These are phyloP conservation scores for Tulasnella sp. DNA, from an alignment of 768 basidiomycete genomes.

Conservation along the genomic window DNA sequence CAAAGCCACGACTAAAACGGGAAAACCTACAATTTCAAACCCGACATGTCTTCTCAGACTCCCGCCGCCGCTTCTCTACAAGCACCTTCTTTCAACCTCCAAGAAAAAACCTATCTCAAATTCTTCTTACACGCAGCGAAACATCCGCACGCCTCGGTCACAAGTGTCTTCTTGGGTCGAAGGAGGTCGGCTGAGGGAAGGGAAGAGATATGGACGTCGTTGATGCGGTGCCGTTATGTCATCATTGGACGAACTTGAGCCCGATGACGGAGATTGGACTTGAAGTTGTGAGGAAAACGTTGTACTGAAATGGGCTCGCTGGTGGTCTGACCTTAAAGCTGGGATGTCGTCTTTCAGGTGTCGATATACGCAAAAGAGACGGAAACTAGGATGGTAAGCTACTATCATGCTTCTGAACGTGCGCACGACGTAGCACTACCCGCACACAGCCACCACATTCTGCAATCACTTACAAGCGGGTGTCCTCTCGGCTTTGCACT, in stretches of 20 bases:
- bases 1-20: too few relatives aligned
- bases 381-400: conserved; percentile 53
- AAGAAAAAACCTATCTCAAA: conserved; percentile 55
- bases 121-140: conserved; percentile 72
- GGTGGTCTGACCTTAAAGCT: background rate
- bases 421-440: conserved; percentile 53
- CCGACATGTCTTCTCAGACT: background rate
- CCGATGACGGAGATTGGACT: conserved; percentile 84
- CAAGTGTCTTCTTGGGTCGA: conserved; percentile 64
- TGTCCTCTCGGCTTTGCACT: conserved; percentile 60
- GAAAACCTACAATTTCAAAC: too few relatives aligned
- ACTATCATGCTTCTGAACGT: conserved; percentile 66
- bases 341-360: conserved; percentile 38
- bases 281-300: conserved; percentile 46
- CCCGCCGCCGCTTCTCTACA: background rate
- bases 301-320: too few relatives aligned
- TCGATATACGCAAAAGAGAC: conserved; percentile 48
- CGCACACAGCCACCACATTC: conserved; percentile 58
- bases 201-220: conserved; percentile 19
- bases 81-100: background rate
- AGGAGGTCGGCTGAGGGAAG: conserved; percentile 30
- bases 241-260: conserved; percentile 77
- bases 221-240: conserved; percentile 68
- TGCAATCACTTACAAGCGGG: conserved; percentile 43
- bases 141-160: conserved; percentile 62